A percentile compares a stretch with the other conserved stretches of the same genome.
Evolutionary conservation across 495 filamentous ascomycete genomes (phyloP).

Genomic region (Penicillium paxilli): DNA sequence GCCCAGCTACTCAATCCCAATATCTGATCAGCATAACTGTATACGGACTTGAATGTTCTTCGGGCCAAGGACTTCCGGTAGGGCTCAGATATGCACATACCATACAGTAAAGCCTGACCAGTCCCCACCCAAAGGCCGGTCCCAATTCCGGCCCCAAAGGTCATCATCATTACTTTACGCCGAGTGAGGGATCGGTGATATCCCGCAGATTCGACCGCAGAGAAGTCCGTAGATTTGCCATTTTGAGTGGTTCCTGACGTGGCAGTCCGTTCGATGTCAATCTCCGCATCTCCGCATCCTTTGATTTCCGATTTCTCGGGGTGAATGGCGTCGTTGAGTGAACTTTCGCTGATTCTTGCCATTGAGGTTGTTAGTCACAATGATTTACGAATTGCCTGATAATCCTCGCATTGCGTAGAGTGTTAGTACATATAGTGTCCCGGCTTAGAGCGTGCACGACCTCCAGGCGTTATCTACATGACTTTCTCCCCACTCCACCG

Average conservation of each 20-base stretch:
- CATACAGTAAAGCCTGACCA: conserved; percentile 26
- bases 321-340: not conserved
- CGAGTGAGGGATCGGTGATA: conserved; percentile 30
- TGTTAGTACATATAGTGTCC: not conserved
- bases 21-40: not conserved
- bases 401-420: no score
- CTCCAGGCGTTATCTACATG: no score
- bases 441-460: no score
- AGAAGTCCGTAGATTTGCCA: conserved; percentile 13
- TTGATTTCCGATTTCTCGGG: conserved; percentile 7
- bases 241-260: conserved; percentile 15
- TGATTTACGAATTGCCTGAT: no score
- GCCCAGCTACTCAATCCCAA: conserved; percentile 19
- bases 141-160: conserved; percentile 32
- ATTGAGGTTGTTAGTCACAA: not conserved
- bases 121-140: conserved; percentile 30
- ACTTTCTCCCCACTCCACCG: not conserved
- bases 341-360: conserved; percentile 1
- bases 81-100: conserved; percentile 3
- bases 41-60: no score
- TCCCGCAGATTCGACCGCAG: conserved; percentile 14
- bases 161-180: conserved; percentile 36
- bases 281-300: not conserved
- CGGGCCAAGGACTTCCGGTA: no score
- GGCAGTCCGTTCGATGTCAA: conserved; percentile 18